Conservation (phyloP, 768 basidiomycete genomes). For the Filobasidium floriforme region DNA sequence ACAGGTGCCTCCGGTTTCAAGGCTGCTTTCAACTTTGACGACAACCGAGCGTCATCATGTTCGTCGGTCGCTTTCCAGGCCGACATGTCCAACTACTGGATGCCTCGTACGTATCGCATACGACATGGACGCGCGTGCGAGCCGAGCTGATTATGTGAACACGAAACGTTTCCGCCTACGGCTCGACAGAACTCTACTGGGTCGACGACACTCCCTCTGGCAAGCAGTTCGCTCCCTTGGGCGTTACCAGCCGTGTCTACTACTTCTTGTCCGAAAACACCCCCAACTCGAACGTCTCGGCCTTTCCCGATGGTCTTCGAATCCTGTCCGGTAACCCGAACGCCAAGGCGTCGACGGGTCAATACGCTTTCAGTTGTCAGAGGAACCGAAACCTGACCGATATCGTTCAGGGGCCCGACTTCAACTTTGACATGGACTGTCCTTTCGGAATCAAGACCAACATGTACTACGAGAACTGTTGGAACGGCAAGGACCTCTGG, state of each 20-base stretch:
- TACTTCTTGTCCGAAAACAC: slow-evolving; percentile 34
- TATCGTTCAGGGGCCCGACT: slow-evolving; percentile 16
- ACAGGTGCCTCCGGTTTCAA: slow-evolving; percentile 28
- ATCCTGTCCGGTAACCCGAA: slow-evolving; percentile 37
- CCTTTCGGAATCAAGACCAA: slow-evolving; percentile 35
- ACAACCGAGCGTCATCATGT: slow-evolving; percentile 29
- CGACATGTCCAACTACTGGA: slow-evolving; percentile 35
- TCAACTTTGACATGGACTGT: slow-evolving; percentile 31
- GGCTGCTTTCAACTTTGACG: slow-evolving; percentile 33
- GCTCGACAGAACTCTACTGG: slow-evolving; percentile 28
- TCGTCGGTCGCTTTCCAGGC: slow-evolving; percentile 28
- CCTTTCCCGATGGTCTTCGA: slow-evolving; percentile 39
- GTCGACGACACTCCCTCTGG: slow-evolving; percentile 20
- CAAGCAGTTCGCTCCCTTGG: slow-evolving; percentile 15
- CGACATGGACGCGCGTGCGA: slow-evolving; percentile 3
- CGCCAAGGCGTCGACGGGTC: slow-evolving; percentile 23
- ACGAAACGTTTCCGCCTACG: too few species aligned
- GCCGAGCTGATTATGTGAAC: too few species aligned
- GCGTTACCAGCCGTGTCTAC: slow-evolving; percentile 32
- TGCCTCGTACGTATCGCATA: slow-evolving; percentile 5
- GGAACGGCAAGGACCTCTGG: slow-evolving; percentile 40
- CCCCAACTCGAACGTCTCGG: slow-evolving; percentile 18
- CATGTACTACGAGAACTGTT: slow-evolving; percentile 34
- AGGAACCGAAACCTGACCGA: slow-evolving; percentile 9
- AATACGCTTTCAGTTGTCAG: slow-evolving; percentile 11